These are phyloP conservation scores for Flueggea neowawraea DNA, from an alignment of 441 rosid genomes.

Conservation along the genomic window DNA sequence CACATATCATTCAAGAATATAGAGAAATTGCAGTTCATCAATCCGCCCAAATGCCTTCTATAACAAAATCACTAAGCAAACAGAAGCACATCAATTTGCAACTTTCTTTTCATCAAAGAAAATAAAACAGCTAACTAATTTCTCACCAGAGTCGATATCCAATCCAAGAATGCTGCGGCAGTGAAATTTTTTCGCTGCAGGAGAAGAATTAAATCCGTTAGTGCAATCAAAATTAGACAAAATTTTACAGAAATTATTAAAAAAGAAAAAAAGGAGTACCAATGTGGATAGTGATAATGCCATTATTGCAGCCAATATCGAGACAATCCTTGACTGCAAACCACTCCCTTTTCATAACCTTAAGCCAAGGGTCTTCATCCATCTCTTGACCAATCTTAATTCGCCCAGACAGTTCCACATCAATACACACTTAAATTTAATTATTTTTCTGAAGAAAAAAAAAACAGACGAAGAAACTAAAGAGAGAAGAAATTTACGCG, in stretches of 20 bases:
- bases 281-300: slow-evolving; percentile 66
- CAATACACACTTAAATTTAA: no score
- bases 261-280: slow-evolving; percentile 30
- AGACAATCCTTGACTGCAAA: slow-evolving; percentile 76
- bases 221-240: no score
- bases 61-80: no score
- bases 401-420: no score
- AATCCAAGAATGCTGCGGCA: slow-evolving; percentile 81
- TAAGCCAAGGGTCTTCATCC: slow-evolving; percentile 88
- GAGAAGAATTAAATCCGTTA: slow-evolving; percentile 12
- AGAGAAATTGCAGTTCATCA: no score
- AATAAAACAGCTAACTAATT: neutral
- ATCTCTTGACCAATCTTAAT: slow-evolving; percentile 53
- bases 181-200: slow-evolving; percentile 64
- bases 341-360: slow-evolving; percentile 77
- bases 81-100: neutral
- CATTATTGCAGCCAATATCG: slow-evolving; percentile 92
- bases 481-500: slow-evolving; percentile 33
- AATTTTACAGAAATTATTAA: neutral
- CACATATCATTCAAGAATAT: no score
- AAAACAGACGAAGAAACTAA: neutral
- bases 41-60: no score
- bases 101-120: no score
- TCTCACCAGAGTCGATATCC: slow-evolving; percentile 88
- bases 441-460: neutral